Evolutionary conservation across 164 flowering plant species (phyloP).

Genomic region (Akebia trifoliata): DNA sequence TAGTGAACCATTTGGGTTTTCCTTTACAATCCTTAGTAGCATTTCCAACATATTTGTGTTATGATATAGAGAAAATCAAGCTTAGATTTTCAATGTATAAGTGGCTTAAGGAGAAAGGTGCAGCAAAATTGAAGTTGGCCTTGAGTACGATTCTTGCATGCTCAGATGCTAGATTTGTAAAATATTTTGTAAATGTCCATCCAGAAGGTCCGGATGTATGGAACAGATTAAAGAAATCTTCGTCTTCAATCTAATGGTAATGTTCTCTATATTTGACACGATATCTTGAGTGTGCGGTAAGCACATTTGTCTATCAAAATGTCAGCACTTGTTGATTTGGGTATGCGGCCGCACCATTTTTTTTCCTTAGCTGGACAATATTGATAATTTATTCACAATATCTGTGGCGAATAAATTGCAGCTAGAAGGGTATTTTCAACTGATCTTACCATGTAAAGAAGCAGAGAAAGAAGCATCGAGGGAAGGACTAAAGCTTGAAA

Average conservation of each 20-base stretch:
- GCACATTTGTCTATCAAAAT: too few relatives aligned
- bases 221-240: conserved; percentile 39
- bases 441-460: too few relatives aligned
- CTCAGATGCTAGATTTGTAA: conserved; percentile 39
- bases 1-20: conserved; percentile 49
- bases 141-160: conserved; percentile 45
- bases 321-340: too few relatives aligned
- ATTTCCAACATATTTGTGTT: conserved; percentile 50
- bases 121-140: conserved; percentile 29
- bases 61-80: conserved; percentile 36
- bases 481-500: too few relatives aligned
- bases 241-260: conserved; percentile 19
- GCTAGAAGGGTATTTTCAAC: too few relatives aligned
- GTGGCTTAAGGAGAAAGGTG: conserved; percentile 55
- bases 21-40: conserved; percentile 37
- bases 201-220: conserved; percentile 59
- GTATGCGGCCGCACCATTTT: too few relatives aligned
- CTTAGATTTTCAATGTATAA: conserved; percentile 51
- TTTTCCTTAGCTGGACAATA: too few relatives aligned
- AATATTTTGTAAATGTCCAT: conserved; percentile 43
- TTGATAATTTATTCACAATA: too few relatives aligned
- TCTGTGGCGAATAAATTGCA: too few relatives aligned
- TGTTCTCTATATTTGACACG: not conserved
- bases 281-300: not conserved
- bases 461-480: too few relatives aligned